Evolutionary conservation across 2,329 filamentous ascomycete genomes (phyloP).

Genomic region (Zasmidium angulare): DNA sequence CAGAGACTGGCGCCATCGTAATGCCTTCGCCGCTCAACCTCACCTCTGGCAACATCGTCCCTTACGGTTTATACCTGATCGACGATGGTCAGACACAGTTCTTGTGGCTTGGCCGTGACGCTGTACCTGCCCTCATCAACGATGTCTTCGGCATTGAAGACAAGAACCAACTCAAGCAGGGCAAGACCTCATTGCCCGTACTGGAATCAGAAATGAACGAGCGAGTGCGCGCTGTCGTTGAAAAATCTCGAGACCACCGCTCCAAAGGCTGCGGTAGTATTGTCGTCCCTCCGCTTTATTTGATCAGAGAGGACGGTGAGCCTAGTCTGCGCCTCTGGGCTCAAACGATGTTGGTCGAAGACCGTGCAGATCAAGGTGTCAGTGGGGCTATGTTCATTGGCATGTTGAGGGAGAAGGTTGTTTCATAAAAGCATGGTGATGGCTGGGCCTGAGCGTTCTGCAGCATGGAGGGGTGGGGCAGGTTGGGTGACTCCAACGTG

Average conservation of each 20-base stretch:
- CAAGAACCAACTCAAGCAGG: conserved; percentile 80
- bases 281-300: conserved; percentile 85
- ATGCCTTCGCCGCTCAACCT: conserved; percentile 83
- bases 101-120: conserved; percentile 91
- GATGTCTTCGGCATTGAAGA: conserved; percentile 92
- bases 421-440: conserved; percentile 23
- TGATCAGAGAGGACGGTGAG: conserved; percentile 93
- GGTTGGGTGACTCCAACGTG: neutral
- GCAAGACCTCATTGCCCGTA: conserved; percentile 83
- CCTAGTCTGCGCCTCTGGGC: conserved; percentile 95
- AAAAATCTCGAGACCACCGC: conserved; percentile 87
- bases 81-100: conserved; percentile 98
- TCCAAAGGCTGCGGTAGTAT: conserved; percentile 89
- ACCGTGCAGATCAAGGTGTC: conserved; percentile 89
- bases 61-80: conserved; percentile 92
- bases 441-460: neutral
- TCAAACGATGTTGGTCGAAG: conserved; percentile 91
- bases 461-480: neutral
- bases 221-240: conserved; percentile 81
- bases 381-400: conserved; percentile 94
- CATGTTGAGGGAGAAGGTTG: conserved; percentile 88
- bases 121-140: conserved; percentile 80
- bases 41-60: conserved; percentile 80
- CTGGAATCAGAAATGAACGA: conserved; percentile 97
- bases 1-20: conserved; percentile 82